Percentiles rank a stretch among this genome's conserved stretches.
These are phyloP conservation scores for Exophiala viscosa DNA, from an alignment of 2,329 filamentous ascomycete species.

Conservation along the genomic window DNA sequence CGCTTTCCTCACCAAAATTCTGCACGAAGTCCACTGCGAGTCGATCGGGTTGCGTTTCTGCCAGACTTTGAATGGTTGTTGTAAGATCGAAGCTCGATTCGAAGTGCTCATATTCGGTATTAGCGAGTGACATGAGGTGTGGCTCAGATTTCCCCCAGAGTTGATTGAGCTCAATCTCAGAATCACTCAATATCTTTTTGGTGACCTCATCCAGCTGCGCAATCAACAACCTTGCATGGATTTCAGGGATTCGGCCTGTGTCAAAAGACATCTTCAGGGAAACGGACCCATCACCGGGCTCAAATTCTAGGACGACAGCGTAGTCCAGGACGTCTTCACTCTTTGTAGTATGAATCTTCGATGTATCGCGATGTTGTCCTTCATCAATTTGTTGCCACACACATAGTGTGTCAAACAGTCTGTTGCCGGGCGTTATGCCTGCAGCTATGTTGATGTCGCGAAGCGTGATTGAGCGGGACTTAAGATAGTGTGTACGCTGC, in stretches of 20 bases:
- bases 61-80: slow-evolving; percentile 54
- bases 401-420: slow-evolving; percentile 73
- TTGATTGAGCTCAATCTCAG: slow-evolving; percentile 30
- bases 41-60: slow-evolving; percentile 46
- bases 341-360: slow-evolving; percentile 52
- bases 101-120: slow-evolving; percentile 38
- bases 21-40: slow-evolving; percentile 64
- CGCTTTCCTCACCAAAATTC: slow-evolving; percentile 39
- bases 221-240: slow-evolving; percentile 56
- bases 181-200: slow-evolving; percentile 39
- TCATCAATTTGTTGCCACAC: slow-evolving; percentile 75
- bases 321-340: slow-evolving; percentile 73
- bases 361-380: slow-evolving; percentile 32
- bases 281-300: slow-evolving; percentile 54
- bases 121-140: slow-evolving; percentile 49
- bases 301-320: slow-evolving; percentile 69
- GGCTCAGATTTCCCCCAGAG: slow-evolving; percentile 15
- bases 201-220: slow-evolving; percentile 59
- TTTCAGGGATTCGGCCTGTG: slow-evolving; percentile 49
- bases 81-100: slow-evolving; percentile 46
- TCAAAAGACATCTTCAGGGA: slow-evolving; percentile 55
- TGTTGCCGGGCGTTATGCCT: slow-evolving; percentile 52
- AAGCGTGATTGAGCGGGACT: slow-evolving; percentile 61
- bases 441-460: slow-evolving; percentile 64
- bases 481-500: slow-evolving; percentile 62